Evolutionary conservation across 495 filamentous ascomycete genomes (phyloP).

Genomic region (Saxophila tyrrhenica): DNA sequence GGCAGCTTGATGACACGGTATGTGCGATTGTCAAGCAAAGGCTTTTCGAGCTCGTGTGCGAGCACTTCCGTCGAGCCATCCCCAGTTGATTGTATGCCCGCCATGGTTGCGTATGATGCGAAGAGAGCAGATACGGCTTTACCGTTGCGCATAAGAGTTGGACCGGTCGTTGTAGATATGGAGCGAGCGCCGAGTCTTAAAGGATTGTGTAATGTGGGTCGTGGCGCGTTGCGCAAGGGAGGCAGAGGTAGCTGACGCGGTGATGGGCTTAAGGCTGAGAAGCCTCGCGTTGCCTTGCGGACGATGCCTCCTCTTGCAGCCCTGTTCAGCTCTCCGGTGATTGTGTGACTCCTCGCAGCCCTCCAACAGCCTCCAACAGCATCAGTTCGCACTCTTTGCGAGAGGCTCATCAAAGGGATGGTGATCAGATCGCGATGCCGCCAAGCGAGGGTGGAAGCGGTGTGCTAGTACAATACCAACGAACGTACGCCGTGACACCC

Average conservation of each 20-base stretch:
- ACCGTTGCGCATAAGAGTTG: neutral
- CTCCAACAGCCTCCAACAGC: neutral
- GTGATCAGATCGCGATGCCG: neutral
- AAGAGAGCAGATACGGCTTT: neutral
- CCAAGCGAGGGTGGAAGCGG: neutral
- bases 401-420: neutral
- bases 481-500: neutral
- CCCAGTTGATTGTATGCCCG: conserved; percentile 3
- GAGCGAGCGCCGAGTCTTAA: neutral
- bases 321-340: neutral
- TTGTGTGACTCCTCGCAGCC: neutral
- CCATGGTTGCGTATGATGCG: conserved; percentile 11
- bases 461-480: neutral
- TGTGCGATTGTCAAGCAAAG: conserved; percentile 73
- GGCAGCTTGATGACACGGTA: conserved; percentile 79
- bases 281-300: neutral
- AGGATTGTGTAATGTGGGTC: neutral
- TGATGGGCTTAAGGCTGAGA: neutral
- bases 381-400: neutral
- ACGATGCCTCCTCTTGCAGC: neutral
- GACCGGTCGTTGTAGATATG: neutral
- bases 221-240: neutral
- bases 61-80: conserved; percentile 42
- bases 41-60: conserved; percentile 72
- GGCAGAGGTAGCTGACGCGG: neutral